phyloP scores from a whole-genome alignment of 2,329 filamentous ascomycete genomes.

The Elsinoe fawcettii region DNA sequence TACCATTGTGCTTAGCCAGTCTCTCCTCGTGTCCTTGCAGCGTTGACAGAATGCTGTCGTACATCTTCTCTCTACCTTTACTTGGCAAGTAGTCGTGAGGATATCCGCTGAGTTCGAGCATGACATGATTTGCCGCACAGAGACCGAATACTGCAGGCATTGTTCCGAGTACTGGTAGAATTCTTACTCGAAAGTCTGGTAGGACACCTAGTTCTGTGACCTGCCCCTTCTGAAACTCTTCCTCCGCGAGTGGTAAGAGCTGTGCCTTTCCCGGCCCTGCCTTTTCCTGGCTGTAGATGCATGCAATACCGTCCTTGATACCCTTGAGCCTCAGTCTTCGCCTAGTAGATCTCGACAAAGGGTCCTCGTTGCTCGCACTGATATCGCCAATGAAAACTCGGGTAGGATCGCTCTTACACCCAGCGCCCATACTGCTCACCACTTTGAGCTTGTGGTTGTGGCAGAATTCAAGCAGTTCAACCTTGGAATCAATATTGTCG shows the following conservation, averaged over 20 bases:
- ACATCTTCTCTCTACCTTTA: slow-evolving; percentile 84
- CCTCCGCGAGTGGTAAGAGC: slow-evolving; percentile 75
- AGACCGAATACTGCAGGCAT: slow-evolving; percentile 97
- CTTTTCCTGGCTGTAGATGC: slow-evolving; percentile 88
- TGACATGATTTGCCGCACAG: slow-evolving; percentile 83
- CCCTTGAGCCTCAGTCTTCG: slow-evolving; percentile 68
- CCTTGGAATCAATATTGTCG: slow-evolving; percentile 96
- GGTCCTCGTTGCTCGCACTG: slow-evolving; percentile 76
- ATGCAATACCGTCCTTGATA: slow-evolving; percentile 76
- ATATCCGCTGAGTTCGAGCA: slow-evolving; percentile 72
- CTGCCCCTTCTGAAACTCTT: slow-evolving; percentile 77
- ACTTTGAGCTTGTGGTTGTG: slow-evolving; percentile 68
- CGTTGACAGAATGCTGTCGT: slow-evolving; percentile 69
- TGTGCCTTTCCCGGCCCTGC: slow-evolving; percentile 84
- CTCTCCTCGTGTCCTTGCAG: slow-evolving; percentile 76
- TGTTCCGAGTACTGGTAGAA: slow-evolving; percentile 86
- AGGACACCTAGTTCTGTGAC: slow-evolving; percentile 83
- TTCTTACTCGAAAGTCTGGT: slow-evolving; percentile 89
- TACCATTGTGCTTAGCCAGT: slow-evolving; percentile 50
- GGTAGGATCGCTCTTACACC: slow-evolving; percentile 82
- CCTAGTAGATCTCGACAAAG: slow-evolving; percentile 76
- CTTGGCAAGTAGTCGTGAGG: slow-evolving; percentile 74
- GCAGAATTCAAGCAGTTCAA: slow-evolving; percentile 82
- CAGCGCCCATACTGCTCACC: slow-evolving; percentile 92
- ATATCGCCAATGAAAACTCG: slow-evolving; percentile 88